Conservation (phyloP, 805 yeast species). For the Candida pseudofarinosa region DNA sequence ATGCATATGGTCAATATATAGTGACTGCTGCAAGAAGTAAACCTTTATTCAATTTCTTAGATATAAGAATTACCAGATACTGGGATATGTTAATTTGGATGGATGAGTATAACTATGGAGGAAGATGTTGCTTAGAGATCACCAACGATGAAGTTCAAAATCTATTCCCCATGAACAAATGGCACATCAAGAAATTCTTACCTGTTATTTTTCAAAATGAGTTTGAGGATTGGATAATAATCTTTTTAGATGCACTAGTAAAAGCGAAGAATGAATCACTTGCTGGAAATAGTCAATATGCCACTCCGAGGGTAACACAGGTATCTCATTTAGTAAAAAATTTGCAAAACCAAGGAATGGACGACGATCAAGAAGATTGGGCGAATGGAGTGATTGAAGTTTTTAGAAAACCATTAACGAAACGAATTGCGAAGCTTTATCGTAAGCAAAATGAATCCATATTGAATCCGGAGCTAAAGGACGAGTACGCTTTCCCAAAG, state of each 20-base stretch:
- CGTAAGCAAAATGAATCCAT: slow-evolving; percentile 71
- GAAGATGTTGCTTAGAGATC: slow-evolving; percentile 51
- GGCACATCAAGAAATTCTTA: slow-evolving; percentile 76
- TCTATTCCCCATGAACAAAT: slow-evolving; percentile 51
- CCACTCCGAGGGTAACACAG: slow-evolving; percentile 66
- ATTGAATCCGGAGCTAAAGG: slow-evolving; percentile 56
- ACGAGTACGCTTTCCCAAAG: slow-evolving; percentile 68
- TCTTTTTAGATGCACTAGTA: slow-evolving; percentile 67
- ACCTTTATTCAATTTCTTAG: slow-evolving; percentile 80
- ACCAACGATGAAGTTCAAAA: slow-evolving; percentile 41
- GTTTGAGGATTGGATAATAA: slow-evolving; percentile 81
- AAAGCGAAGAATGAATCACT: slow-evolving; percentile 46
- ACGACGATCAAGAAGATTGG: slow-evolving; percentile 33
- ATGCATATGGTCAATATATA: slow-evolving; percentile 84
- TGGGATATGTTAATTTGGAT: slow-evolving; percentile 97
- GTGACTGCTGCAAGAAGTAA: slow-evolving; percentile 73
- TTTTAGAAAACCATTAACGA: slow-evolving; percentile 61
- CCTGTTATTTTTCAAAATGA: slow-evolving; percentile 77
- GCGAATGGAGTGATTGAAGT: slow-evolving; percentile 44
- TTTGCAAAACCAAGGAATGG: slow-evolving; percentile 31
- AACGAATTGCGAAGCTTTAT: slow-evolving; percentile 61
- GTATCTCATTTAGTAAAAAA: slow-evolving; percentile 51
- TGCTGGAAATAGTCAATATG: slow-evolving; percentile 31
- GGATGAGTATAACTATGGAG: slow-evolving; percentile 87
- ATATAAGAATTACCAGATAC: slow-evolving; percentile 64